Conservation (phyloP, 768 basidiomycete species). For the Termitomyces sp. region DNA sequence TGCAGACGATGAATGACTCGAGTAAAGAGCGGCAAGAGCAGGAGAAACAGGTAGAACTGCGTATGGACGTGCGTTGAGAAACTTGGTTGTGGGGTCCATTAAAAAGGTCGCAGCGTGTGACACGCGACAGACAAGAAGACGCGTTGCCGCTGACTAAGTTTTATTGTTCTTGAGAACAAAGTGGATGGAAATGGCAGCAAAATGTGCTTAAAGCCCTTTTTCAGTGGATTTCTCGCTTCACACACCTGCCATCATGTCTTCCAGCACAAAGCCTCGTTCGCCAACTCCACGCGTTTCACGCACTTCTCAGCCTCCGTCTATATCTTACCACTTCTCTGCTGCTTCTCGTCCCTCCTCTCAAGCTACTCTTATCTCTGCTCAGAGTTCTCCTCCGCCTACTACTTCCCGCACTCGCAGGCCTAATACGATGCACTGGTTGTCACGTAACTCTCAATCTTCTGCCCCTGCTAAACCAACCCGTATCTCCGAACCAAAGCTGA, state of each 20-base stretch:
- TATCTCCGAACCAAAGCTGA: conserved; percentile 42
- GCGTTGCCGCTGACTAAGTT: conserved; percentile 6
- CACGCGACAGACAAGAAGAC: neutral
- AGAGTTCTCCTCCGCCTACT: conserved; percentile 22
- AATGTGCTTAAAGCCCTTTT: conserved; percentile 8
- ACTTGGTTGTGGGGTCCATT: conserved; percentile 36
- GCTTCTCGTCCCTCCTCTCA: conserved; percentile 20
- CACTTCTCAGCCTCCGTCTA: conserved; percentile 24
- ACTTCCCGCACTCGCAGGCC: conserved; percentile 30
- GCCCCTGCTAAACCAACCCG: conserved; percentile 33
- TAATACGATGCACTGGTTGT: conserved; percentile 52
- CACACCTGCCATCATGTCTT: conserved; percentile 17
- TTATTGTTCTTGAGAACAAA: conserved; percentile 22
- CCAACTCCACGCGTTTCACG: conserved; percentile 24
- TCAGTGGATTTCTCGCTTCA: conserved; percentile 8
- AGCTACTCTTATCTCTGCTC: conserved; percentile 21
- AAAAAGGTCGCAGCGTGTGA: conserved; percentile 12
- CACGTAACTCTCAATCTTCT: conserved; percentile 31
- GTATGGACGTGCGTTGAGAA: conserved; percentile 46
- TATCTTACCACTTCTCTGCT: conserved; percentile 22
- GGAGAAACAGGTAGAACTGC: conserved; percentile 50
- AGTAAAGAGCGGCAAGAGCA: conserved; percentile 61
- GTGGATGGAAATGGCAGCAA: conserved; percentile 2
- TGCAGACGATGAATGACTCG: conserved; percentile 31
- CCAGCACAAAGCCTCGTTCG: conserved; percentile 30